phyloP scores from a whole-genome alignment of 495 filamentous ascomycete species.

The Daldinia decipiens region DNA sequence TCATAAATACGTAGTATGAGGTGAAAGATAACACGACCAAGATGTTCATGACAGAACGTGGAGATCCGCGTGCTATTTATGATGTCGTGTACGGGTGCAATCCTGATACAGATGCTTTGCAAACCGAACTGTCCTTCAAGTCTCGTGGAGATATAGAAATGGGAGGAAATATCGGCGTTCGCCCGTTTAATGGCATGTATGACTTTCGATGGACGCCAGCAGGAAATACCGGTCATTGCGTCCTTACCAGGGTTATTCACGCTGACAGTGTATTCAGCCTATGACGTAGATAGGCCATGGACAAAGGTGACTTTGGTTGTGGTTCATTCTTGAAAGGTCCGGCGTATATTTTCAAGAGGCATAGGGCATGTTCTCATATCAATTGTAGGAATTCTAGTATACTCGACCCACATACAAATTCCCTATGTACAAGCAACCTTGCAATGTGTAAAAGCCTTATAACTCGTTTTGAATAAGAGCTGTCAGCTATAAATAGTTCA shows the following conservation, averaged over 20 bases:
- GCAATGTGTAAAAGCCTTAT: too few species aligned
- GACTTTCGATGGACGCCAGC: constrained; percentile 60
- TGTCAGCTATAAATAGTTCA: neutral
- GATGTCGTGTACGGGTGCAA: constrained; percentile 62
- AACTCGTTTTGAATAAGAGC: neutral
- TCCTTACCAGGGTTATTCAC: neutral
- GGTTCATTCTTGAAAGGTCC: constrained; percentile 7
- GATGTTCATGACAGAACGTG: constrained; percentile 64
- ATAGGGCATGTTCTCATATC: too few species aligned
- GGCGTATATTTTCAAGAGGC: too few species aligned
- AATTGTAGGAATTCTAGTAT: too few species aligned
- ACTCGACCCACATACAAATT: too few species aligned
- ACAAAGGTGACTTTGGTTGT: constrained; percentile 52
- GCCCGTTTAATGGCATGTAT: constrained; percentile 52
- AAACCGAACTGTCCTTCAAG: constrained; percentile 56
- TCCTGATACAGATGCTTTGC: constrained; percentile 57
- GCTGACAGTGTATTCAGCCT: constrained; percentile 34
- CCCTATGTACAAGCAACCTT: too few species aligned
- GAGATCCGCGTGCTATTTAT: constrained; percentile 59
- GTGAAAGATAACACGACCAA: constrained; percentile 64
- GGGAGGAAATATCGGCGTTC: constrained; percentile 58
- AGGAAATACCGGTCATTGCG: constrained; percentile 49
- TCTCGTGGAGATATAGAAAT: constrained; percentile 45
- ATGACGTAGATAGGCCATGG: constrained; percentile 51
- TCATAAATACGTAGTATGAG: constrained; percentile 52